phyloP scores from a whole-genome alignment of 2,329 filamentous ascomycete species.

The Graphilbum fragrans region DNA sequence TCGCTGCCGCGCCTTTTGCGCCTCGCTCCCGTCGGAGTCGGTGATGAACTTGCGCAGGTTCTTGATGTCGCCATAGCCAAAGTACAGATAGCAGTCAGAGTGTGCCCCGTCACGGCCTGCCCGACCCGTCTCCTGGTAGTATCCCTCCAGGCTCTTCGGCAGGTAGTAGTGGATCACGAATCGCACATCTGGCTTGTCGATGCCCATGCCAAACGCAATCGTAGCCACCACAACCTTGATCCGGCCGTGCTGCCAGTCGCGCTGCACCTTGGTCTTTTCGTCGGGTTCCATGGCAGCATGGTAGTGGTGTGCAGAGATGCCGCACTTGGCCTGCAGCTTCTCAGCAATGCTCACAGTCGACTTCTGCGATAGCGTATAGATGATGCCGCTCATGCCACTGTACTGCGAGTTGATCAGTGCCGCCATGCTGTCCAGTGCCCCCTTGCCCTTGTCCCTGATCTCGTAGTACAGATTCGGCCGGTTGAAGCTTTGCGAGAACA shows the following conservation, averaged over 20 bases:
- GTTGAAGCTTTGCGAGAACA: slow-evolving; percentile 91
- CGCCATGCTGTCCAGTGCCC: slow-evolving; percentile 39
- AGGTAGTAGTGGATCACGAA: slow-evolving; percentile 91
- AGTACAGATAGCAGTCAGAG: slow-evolving; percentile 86
- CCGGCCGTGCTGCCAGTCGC: slow-evolving; percentile 67
- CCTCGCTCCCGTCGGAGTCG: slow-evolving; percentile 62
- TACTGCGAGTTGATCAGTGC: slow-evolving; percentile 61
- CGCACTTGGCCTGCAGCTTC: slow-evolving; percentile 45
- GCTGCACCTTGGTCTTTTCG: slow-evolving; percentile 61
- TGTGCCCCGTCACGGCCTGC: slow-evolving; percentile 81
- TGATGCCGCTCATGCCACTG: slow-evolving; percentile 65
- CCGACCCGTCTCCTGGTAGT: slow-evolving; percentile 95
- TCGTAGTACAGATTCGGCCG: slow-evolving; percentile 90
- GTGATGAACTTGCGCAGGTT: slow-evolving; percentile 71
- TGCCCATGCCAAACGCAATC: slow-evolving; percentile 99
- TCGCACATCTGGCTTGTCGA: slow-evolving; percentile 92
- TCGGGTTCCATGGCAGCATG: slow-evolving; percentile 65
- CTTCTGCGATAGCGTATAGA: slow-evolving; percentile 83
- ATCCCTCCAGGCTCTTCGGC: slow-evolving; percentile 91
- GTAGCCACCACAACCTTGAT: slow-evolving; percentile 91
- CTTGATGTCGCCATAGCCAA: slow-evolving; percentile 65
- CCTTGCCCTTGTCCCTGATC: slow-evolving; percentile 59
- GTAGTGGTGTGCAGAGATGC: slow-evolving; percentile 70
- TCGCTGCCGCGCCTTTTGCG: slow-evolving; percentile 70
- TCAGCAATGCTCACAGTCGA: slow-evolving; percentile 70